Evolutionary conservation across 192 early-diverging fungal species (phyloP), one percentile per base, ranked within the genome.

Genomic region (Coemansia sp.): DNA sequence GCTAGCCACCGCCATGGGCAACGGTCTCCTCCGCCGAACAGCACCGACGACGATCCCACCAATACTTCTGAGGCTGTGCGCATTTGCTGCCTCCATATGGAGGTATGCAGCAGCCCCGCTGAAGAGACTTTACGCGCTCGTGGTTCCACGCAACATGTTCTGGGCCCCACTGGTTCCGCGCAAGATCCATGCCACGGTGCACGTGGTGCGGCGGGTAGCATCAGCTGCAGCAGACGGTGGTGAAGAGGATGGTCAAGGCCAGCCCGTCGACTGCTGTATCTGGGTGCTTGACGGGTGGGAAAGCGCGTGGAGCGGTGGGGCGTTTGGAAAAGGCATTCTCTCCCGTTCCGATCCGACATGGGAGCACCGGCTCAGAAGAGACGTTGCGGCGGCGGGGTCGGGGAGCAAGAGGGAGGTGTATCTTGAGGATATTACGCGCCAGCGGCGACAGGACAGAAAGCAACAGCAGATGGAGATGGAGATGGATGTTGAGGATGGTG

Each of bases 321-420:
- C 86, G 63, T 92, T 88, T 76, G 90, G 92, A 19, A 93, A 93
- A 59, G 92, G 90, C 3, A 86, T 84, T 9, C 70, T 96, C 19
- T 94, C 93, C 18, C 74, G 94, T 18, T 90, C 93, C 41, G 87
- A 93, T 21, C 84, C 92, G 2, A 93, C 91, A 5, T 96, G 92
- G 93, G 66, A 74, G 41, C 56, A 69, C 19, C 69, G 87, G 39
- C 66, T 71, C 36, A 39, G 21, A 45, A 55, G 63, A 22, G 69
- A 71, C 39, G 18, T 43, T 0, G 21, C 8, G 12, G 18, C 61
- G 11, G 21, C 36, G 45, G 8, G 37, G 18, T 19, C 39, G 3
- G 13, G 6, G 9, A 22, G 26, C 36, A 18, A 43, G 32, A 43
- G 57, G 5, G 37, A 26, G 18, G 63, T 47, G 67, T 72, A 54